Conservation (phyloP, 2,329 filamentous ascomycete species). For the Aspergillus persii region DNA sequence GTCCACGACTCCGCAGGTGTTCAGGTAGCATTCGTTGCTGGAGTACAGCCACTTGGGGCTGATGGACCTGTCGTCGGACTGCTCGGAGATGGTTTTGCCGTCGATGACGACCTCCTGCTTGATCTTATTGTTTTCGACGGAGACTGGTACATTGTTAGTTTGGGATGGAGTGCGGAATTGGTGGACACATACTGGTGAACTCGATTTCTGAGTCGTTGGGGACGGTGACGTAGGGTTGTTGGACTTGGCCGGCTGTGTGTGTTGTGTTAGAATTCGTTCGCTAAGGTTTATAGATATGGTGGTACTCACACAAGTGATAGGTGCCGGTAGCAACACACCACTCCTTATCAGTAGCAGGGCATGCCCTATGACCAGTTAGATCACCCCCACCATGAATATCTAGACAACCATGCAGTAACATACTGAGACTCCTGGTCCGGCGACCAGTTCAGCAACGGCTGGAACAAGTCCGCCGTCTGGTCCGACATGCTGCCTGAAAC, state of each 20-base stretch:
- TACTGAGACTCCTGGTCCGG: slow-evolving; percentile 10
- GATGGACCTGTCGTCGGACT: slow-evolving; percentile 6
- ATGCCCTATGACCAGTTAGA: neutral
- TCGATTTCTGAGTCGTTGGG: neutral
- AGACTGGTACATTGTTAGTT: neutral
- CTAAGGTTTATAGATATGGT: neutral
- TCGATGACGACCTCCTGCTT: neutral
- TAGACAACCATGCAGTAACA: neutral
- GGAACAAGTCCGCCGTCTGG: slow-evolving; percentile 4
- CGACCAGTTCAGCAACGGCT: slow-evolving; percentile 12
- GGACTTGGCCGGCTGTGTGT: neutral
- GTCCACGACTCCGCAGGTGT: slow-evolving; percentile 5
- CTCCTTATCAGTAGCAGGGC: slow-evolving; percentile 3
- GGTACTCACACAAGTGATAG: slow-evolving; percentile 3
- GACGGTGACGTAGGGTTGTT: neutral
- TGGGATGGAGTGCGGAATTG: neutral
- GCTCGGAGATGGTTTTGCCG: slow-evolving; percentile 4
- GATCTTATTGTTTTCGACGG: slow-evolving; percentile 1
- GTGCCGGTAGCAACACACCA: slow-evolving; percentile 10
- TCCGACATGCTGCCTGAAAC: slow-evolving; percentile 5
- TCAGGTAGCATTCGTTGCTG: slow-evolving; percentile 10
- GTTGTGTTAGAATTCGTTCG: neutral
- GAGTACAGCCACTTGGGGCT: slow-evolving; percentile 9
- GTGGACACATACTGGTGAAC: neutral
- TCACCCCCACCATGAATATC: neutral